Evolutionary conservation across 1,284 basidiomycete species (phyloP).

Genomic region (Erythrobasidium hasegawianum): DNA sequence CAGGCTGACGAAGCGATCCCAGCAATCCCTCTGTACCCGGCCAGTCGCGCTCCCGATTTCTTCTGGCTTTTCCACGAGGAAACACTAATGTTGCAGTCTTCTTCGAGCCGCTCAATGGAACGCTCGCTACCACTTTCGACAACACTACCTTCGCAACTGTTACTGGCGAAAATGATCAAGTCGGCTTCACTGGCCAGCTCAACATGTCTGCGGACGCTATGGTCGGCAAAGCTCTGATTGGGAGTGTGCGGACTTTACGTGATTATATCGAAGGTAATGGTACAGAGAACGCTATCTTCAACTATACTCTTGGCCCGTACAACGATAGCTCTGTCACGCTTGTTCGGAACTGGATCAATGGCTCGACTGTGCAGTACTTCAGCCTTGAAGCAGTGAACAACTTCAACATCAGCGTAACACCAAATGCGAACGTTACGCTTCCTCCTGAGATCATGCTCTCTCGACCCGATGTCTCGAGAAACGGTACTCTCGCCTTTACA

Average conservation of each 20-base stretch:
- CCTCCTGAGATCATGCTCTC: constrained; percentile 47
- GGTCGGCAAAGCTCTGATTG: constrained; percentile 52
- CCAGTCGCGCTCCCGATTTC: not conserved
- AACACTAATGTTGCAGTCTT: constrained; percentile 52
- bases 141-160: constrained; percentile 44
- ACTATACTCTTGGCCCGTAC: constrained; percentile 52
- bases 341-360: constrained; percentile 53
- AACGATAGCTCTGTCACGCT: constrained; percentile 49
- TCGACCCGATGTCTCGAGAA: constrained; percentile 43
- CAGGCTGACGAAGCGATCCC: too few relatives aligned
- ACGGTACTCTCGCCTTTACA: constrained; percentile 42
- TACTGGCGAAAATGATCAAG: constrained; percentile 49
- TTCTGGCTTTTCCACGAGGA: constrained; percentile 48
- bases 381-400: constrained; percentile 46
- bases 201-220: constrained; percentile 49
- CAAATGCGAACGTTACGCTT: constrained; percentile 44
- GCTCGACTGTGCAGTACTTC: constrained; percentile 49
- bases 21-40: not conserved
- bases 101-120: constrained; percentile 48
- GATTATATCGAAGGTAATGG: constrained; percentile 49
- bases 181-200: constrained; percentile 51
- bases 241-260: constrained; percentile 52
- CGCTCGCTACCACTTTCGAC: constrained; percentile 47
- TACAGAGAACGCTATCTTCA: constrained; percentile 51
- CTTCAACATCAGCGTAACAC: constrained; percentile 46